Evolutionary conservation across 2,329 filamentous ascomycete species (phyloP), one percentile per base, ranked within the genome.

Genomic region (Aureobasidium sp.): DNA sequence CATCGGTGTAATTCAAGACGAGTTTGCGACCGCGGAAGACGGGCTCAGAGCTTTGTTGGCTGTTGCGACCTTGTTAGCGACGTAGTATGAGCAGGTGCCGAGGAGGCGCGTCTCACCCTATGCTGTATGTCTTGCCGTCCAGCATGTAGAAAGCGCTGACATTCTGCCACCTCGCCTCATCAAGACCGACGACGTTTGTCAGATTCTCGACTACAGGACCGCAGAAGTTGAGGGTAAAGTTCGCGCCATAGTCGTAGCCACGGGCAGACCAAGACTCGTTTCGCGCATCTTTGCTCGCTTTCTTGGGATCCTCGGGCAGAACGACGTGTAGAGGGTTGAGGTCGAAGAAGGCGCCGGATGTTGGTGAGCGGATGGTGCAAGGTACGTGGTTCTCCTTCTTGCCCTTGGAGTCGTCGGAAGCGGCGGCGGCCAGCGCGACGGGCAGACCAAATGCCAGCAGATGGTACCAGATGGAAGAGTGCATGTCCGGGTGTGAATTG

Each of bases 141-240:
- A 79, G 78, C 70, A 82, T 80, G 71, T 93, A 94, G 71, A 87
- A 92, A 22, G 89, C 90, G 78, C 88, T 91, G 67, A 93, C 84
- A 68, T 93, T 92, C 74, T 78, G 78, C 86, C 86, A 90, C 52
- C 79, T 69, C 61, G 73, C 72, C 73, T 83, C 79, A 48, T 85
- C 80, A 44, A 92, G 73, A n/a, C 87, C 88, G 12, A 83, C 80
- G 5, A 66, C 67, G 62, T 72, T 68, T 34, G 70, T 67, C 34
- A 75, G 47, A 17, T 83, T 77, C 67, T 88, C 84, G 17, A 91
- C 82, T n/a, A 92, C 87, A 1, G 88, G 80, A 39, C 82, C 86
- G 77, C 90, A 94, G 68, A 94, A 87, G 75, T 94, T 94, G 69
- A 93, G 72, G 1, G 89, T 93, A 70, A 94, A 94, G 77, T 93